phyloP scores from a whole-genome alignment of 345 rosid genomes.

The Lepidium didymum region DNA sequence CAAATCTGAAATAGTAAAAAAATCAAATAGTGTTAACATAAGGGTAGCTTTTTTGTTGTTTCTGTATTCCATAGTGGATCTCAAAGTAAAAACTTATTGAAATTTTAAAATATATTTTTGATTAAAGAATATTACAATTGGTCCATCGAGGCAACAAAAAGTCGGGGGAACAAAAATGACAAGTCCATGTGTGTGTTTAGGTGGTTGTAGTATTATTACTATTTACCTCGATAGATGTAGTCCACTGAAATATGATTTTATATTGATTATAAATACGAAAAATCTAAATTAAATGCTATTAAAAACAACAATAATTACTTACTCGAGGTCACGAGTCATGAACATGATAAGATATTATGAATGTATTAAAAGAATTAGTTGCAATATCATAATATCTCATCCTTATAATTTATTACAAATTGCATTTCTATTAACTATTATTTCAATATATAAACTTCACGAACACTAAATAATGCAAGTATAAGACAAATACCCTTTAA shows the following conservation, averaged over 20 bases:
- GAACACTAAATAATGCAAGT: background rate
- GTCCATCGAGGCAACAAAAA: background rate
- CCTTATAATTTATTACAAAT: background rate
- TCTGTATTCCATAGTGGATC: background rate
- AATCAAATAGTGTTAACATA: background rate
- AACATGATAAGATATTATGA: background rate
- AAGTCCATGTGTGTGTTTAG: conserved; percentile 20
- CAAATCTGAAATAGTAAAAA: too few relatives aligned
- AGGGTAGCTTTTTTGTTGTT: background rate
- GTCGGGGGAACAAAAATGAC: conserved; percentile 1
- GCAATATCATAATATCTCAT: background rate
- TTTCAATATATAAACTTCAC: background rate
- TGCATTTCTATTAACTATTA: conserved; percentile 5
- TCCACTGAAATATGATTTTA: background rate
- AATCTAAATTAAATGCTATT: background rate
- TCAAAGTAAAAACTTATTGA: background rate
- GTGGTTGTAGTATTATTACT: background rate
- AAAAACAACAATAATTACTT: background rate
- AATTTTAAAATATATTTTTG: background rate
- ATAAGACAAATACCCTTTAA: background rate
- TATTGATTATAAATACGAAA: background rate
- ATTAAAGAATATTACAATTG: background rate
- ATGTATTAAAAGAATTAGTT: background rate
- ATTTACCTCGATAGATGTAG: conserved; percentile 16
- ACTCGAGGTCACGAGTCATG: background rate